Base-by-base conservation (phyloP, 805 yeast genomes). In the Wickerhamomyces bovis region DNA sequence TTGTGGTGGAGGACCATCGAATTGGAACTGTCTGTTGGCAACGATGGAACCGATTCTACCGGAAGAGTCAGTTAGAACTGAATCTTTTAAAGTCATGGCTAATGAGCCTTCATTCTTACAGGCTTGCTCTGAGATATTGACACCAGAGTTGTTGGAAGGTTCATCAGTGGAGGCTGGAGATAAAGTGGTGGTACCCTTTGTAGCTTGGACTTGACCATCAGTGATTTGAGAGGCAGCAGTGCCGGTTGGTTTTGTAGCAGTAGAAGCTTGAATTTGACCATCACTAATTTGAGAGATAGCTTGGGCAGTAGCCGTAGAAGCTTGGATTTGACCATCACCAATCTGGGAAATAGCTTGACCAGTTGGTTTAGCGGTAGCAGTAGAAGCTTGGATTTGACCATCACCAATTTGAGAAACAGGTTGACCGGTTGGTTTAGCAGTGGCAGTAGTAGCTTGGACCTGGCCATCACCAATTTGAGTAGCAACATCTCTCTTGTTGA, bases 1-100 rank as follows among this genome's bases (percentile, higher is more conserved):
- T 73, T 84, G 92, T 60, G 90, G 89, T 69, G 87, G 85, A 51
- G 89, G 88, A 62, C 90, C 90, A 65, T 84, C 92, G 60, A 84
- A 84, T 72, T 84, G 92, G 77, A 44, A 42, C 28, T 42, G 86
- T 43, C 83, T 48, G 86, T 86, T 45, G 25, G 56, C 53, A 19
- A 50, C 54, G 44, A 53, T 53, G 26, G 53, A 50, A 43, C 56
- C 56, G 30, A 50, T 47, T 22, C 46, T 39, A 26, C 53, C 53
- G 20, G 42, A 38, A 7, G 52, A 47, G 33, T 50, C 49, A n/a
- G 50, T 48, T 11, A 42, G 22, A 13, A 47, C 40, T 11, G 49
- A 25, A 28, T 43, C 38, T n/a, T 42, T 35, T 38, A 45, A 45
- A 18, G 23, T 39, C 16, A 47, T 25, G 6, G 38, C 36, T 20